phyloP scores from a whole-genome alignment of 148 eudicot genomes.

The Dysphania ambrosioides region DNA sequence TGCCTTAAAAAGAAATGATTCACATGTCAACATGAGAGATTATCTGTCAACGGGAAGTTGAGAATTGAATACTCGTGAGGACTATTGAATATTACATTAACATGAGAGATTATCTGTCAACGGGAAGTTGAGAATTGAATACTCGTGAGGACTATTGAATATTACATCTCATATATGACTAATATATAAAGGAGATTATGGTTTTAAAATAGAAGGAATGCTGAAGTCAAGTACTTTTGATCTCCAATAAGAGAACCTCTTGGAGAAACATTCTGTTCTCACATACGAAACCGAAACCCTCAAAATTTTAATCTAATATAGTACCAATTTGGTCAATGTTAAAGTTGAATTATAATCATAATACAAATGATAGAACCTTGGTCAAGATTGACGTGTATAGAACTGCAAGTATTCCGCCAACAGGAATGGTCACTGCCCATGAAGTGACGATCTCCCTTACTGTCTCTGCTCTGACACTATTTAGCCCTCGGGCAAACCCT shows the following conservation, averaged over 20 bases:
- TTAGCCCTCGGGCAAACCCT: slow-evolving; percentile 89
- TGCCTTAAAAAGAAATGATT: not conserved
- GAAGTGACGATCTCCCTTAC: slow-evolving; percentile 80
- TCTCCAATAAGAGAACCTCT: slow-evolving; percentile 11
- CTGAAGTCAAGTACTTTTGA: not conserved
- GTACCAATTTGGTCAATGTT: slow-evolving; percentile 10
- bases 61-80: not conserved
- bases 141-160: not conserved
- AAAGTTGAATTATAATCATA: slow-evolving; percentile 34
- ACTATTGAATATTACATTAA: not conserved
- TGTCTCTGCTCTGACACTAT: slow-evolving; percentile 80
- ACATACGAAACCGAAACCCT: slow-evolving; percentile 23
- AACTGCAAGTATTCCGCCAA: slow-evolving; percentile 62
- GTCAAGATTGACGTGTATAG: slow-evolving; percentile 75
- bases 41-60: too few species aligned
- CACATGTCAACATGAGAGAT: not conserved
- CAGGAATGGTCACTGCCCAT: slow-evolving; percentile 84
- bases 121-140: too few species aligned
- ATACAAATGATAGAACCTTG: slow-evolving; percentile 50
- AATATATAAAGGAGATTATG: not conserved
- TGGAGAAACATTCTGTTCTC: slow-evolving; percentile 26
- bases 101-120: too few species aligned
- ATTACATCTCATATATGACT: not conserved
- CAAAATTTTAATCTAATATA: slow-evolving; percentile 15
- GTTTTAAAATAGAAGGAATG: not conserved